phyloP scores from a whole-genome alignment of 345 rosid genomes.

The Hypericum perforatum region DNA sequence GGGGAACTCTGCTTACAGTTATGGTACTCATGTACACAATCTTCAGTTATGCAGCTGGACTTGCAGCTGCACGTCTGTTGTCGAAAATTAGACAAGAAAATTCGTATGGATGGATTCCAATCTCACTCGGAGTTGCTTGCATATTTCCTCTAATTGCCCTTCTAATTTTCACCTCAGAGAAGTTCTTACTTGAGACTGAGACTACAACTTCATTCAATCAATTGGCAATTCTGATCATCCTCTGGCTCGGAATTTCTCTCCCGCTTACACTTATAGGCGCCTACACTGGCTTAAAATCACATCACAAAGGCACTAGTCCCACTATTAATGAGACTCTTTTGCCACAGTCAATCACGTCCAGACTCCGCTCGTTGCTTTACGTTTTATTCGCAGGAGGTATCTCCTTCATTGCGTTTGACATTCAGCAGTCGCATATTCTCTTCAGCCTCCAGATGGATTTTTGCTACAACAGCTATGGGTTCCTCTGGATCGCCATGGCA shows the following conservation, averaged over 20 bases:
- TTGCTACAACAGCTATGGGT: slow-evolving; percentile 5
- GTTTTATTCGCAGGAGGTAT: slow-evolving; percentile 50
- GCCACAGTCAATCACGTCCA: slow-evolving; percentile 2
- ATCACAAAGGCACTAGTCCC: slow-evolving; percentile 30
- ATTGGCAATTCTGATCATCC: slow-evolving; percentile 37
- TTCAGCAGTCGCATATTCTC: slow-evolving; percentile 6
- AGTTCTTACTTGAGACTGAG: slow-evolving; percentile 29
- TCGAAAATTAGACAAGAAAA: slow-evolving; percentile 47
- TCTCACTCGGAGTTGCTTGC: slow-evolving; percentile 62
- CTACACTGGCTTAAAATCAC: slow-evolving; percentile 48
- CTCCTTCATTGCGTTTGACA: slow-evolving; percentile 3
- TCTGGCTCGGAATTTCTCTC: slow-evolving; percentile 63
- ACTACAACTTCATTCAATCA: slow-evolving; percentile 45
- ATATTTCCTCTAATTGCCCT: slow-evolving; percentile 69
- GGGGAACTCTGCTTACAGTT: slow-evolving; percentile 62
- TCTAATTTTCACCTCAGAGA: slow-evolving; percentile 41
- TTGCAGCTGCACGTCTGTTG: slow-evolving; percentile 61
- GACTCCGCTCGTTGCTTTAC: neutral
- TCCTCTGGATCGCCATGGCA: slow-evolving; percentile 3
- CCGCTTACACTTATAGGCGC: slow-evolving; percentile 70
- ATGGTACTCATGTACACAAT: slow-evolving; percentile 66
- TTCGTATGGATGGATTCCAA: slow-evolving; percentile 51
- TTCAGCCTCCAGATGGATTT: slow-evolving; percentile 8
- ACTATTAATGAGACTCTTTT: slow-evolving; percentile 7
- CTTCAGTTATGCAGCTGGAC: slow-evolving; percentile 61